These are phyloP conservation scores for Exobasidium rhododendri DNA, from an alignment of 1,284 basidiomycete species.

Conservation along the genomic window DNA sequence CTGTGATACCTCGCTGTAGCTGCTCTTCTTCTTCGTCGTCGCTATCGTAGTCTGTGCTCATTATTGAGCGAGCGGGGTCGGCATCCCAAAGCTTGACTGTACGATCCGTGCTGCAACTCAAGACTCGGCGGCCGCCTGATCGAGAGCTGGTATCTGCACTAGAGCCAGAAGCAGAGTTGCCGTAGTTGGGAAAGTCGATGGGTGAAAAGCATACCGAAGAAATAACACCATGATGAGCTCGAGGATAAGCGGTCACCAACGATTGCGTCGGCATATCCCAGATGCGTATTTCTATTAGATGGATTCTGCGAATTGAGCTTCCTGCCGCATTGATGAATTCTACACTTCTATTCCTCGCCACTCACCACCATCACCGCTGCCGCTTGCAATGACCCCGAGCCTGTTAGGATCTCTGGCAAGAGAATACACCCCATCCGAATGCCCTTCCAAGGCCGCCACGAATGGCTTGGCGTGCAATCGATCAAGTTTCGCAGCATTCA, in stretches of 20 bases:
- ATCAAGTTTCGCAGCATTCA: constrained; percentile 95
- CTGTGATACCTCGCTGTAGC: background rate
- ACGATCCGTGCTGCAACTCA: constrained; percentile 88
- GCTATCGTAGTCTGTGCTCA: constrained; percentile 46
- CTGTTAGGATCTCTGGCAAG: constrained; percentile 74
- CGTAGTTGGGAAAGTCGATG: constrained; percentile 56
- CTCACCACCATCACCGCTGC: constrained; percentile 77
- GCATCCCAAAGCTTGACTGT: constrained; percentile 86
- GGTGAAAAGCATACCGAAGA: constrained; percentile 69
- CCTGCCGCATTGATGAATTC: no score
- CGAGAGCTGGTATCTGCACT: constrained; percentile 36
- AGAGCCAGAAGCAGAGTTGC: constrained; percentile 21
- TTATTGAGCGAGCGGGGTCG: constrained; percentile 47
- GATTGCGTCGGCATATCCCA: constrained; percentile 76
- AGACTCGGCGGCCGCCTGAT: constrained; percentile 61
- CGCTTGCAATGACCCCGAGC: constrained; percentile 80
- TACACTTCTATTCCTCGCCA: background rate
- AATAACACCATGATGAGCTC: constrained; percentile 88
- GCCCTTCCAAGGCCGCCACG: constrained; percentile 82
- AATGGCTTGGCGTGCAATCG: constrained; percentile 97
- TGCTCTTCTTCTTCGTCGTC: constrained; percentile 29
- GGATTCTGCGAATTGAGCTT: no score
- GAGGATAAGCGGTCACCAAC: constrained; percentile 67
- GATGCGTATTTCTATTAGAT: constrained; percentile 76
- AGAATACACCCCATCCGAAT: constrained; percentile 90